phyloP scores from a whole-genome alignment of 768 basidiomycete genomes.

The Filobasidium wieringae region DNA sequence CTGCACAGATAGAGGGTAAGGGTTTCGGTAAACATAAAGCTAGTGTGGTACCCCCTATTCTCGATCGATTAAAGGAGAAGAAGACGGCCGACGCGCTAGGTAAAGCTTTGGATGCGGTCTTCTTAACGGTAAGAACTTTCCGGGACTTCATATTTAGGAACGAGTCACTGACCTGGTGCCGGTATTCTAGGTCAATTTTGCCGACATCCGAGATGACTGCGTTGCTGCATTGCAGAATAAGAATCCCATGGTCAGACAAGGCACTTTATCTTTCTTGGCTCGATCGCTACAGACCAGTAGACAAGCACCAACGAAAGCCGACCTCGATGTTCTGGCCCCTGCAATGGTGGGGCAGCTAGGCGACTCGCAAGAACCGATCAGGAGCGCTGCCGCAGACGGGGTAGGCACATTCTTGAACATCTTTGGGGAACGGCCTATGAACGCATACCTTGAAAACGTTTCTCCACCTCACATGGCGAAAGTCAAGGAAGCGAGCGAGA shows the following conservation, averaged over 20 bases:
- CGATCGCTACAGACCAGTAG: conserved; percentile 64
- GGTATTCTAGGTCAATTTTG: conserved; percentile 53
- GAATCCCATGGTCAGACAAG: conserved; percentile 94
- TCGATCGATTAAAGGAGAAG: conserved; percentile 87
- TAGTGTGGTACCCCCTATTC: conserved; percentile 57
- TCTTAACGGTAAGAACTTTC: conserved; percentile 53
- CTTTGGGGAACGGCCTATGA: conserved; percentile 83
- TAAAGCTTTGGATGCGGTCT: conserved; percentile 75
- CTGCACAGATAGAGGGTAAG: conserved; percentile 57
- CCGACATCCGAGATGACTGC: conserved; percentile 73
- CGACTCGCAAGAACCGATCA: conserved; percentile 76
- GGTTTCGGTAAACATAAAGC: conserved; percentile 66
- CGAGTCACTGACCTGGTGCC: background rate
- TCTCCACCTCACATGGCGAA: conserved; percentile 80
- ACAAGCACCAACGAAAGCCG: conserved; percentile 56
- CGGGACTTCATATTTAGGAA: background rate
- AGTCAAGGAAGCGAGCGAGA: conserved; percentile 86
- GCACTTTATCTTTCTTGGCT: conserved; percentile 72
- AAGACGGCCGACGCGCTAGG: conserved; percentile 83
- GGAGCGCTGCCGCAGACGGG: conserved; percentile 76
- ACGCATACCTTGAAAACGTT: conserved; percentile 69
- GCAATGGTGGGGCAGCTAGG: conserved; percentile 62
- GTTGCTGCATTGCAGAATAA: conserved; percentile 67
- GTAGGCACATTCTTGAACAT: conserved; percentile 91
- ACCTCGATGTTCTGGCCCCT: conserved; percentile 73